Evolutionary conservation across 2,329 filamentous ascomycete species (phyloP).

Genomic region (Beauveria brongniartii): DNA sequence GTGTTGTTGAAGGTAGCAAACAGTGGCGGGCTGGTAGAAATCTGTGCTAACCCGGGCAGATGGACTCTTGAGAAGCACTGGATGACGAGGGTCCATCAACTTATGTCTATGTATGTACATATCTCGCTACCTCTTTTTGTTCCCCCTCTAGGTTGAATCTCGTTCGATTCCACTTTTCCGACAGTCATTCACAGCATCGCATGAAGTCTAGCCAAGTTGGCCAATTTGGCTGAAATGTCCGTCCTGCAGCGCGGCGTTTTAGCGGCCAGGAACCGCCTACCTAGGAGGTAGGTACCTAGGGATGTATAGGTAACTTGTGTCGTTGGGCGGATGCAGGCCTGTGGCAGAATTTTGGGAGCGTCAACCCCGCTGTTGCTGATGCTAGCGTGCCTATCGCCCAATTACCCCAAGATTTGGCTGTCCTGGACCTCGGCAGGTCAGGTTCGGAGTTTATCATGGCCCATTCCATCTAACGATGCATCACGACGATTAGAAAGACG

Average conservation of each 20-base stretch:
- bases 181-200: background rate
- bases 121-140: background rate
- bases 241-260: background rate
- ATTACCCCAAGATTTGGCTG: constrained; percentile 7
- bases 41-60: background rate
- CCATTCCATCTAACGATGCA: background rate
- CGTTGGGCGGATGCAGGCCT: background rate
- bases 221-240: constrained; percentile 8
- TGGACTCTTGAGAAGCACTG: background rate
- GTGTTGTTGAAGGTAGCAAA: background rate
- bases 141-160: background rate
- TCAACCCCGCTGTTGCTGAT: background rate
- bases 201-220: no score
- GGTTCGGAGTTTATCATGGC: constrained; percentile 3
- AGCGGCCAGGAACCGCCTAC: background rate
- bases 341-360: background rate
- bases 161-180: background rate
- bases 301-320: background rate
- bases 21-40: background rate
- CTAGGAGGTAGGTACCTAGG: no score
- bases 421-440: constrained; percentile 2
- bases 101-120: no score
- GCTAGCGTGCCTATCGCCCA: background rate
- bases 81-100: no score
- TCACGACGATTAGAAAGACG: background rate